These are phyloP conservation scores for Ceratobasidium theobromae DNA, from an alignment of 1,284 basidiomycete species.

Conservation along the genomic window DNA sequence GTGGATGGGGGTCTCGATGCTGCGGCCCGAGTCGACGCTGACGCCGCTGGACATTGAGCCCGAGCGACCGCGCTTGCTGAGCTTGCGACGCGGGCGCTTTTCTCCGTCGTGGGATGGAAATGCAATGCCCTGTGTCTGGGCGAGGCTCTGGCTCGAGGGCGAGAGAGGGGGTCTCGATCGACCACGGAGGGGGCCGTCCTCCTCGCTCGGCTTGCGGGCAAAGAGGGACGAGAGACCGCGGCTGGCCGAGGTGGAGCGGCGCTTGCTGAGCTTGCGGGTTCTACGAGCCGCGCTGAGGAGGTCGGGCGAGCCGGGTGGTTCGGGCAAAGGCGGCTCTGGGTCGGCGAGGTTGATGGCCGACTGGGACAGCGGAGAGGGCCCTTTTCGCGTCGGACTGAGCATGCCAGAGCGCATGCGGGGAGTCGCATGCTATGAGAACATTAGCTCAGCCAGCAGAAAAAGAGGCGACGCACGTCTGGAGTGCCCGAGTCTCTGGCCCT, in stretches of 20 bases:
- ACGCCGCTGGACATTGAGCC: slow-evolving; percentile 19
- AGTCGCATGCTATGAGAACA: neutral
- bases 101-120: slow-evolving; percentile 8
- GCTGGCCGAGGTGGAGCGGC: slow-evolving; percentile 6
- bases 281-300: neutral
- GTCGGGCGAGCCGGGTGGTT: slow-evolving; percentile 27
- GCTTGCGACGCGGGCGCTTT: slow-evolving; percentile 6
- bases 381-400: slow-evolving; percentile 17
- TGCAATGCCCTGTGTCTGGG: slow-evolving; percentile 11
- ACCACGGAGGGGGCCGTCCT: neutral
- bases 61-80: slow-evolving; percentile 19
- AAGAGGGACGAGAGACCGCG: slow-evolving; percentile 6
- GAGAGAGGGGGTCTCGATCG: slow-evolving; percentile 23
- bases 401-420: slow-evolving; percentile 9
- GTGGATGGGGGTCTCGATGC: slow-evolving; percentile 24
- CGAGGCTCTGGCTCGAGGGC: slow-evolving; percentile 12
- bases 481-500: slow-evolving; percentile 11
- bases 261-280: slow-evolving; percentile 23
- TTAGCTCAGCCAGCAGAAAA: neutral
- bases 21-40: slow-evolving; percentile 14
- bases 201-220: slow-evolving; percentile 13
- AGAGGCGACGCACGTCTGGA: slow-evolving; percentile 1
- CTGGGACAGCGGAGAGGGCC: slow-evolving; percentile 26
- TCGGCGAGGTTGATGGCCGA: slow-evolving; percentile 30
- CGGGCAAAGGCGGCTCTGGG: slow-evolving; percentile 22